A percentile compares a stretch with the other conserved stretches of the same genome.
phyloP scores from a whole-genome alignment of 192 early-diverging fungal genomes.

The Coemansia sp. region DNA sequence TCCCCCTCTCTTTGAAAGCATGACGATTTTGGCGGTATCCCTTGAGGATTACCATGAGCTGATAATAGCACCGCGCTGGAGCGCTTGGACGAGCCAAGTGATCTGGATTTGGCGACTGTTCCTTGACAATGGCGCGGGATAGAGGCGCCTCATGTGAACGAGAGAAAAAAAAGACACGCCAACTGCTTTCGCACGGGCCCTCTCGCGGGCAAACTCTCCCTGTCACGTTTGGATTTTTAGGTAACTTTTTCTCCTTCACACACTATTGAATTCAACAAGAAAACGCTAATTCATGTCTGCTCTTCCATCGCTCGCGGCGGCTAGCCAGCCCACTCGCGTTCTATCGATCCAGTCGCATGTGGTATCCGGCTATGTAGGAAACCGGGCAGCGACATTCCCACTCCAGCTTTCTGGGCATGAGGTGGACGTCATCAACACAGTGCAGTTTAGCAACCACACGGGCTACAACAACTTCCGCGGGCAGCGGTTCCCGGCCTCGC shows the following conservation, averaged over 20 bases:
- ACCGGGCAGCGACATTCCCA: slow-evolving; percentile 91
- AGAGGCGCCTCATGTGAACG: background rate
- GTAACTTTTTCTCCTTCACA: background rate
- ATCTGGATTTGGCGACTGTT: background rate
- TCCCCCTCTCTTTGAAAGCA: background rate
- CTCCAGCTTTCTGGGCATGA: slow-evolving; percentile 87
- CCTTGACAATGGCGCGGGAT: background rate
- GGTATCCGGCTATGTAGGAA: slow-evolving; percentile 68
- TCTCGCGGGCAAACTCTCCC: background rate
- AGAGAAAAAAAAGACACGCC: background rate
- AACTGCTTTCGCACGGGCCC: no score
- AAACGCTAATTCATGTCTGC: background rate
- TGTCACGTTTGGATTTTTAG: background rate
- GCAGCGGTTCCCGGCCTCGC: slow-evolving; percentile 58
- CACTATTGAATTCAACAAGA: background rate
- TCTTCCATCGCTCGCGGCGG: background rate
- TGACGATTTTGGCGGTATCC: background rate
- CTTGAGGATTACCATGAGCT: background rate
- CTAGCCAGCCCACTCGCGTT: slow-evolving; percentile 21
- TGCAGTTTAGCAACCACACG: slow-evolving; percentile 93
- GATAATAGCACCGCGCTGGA: background rate
- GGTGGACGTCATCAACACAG: slow-evolving; percentile 90
- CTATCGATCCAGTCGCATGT: slow-evolving; percentile 64
- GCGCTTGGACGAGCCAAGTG: background rate
- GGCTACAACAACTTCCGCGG: slow-evolving; percentile 79